These are phyloP conservation scores for Penicillium sp. DNA, from an alignment of 2,329 filamentous ascomycete species.

Conservation along the genomic window DNA sequence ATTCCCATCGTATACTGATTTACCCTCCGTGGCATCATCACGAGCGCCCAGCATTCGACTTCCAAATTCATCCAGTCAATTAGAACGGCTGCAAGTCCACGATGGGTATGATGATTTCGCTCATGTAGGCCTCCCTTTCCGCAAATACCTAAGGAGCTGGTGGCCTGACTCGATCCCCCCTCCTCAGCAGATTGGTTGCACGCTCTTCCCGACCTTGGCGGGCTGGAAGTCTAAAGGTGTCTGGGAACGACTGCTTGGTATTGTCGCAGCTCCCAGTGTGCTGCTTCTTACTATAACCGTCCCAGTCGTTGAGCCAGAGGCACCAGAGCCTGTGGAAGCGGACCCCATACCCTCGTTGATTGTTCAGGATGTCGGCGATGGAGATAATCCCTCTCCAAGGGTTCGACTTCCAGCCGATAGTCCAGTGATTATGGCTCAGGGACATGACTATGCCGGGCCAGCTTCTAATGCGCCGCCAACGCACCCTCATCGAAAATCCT, in stretches of 20 bases:
- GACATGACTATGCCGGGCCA: conserved; percentile 4
- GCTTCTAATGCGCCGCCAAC: conserved; percentile 5
- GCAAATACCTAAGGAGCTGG: conserved; percentile 51
- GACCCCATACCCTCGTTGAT: conserved; percentile 30
- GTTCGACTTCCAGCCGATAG: conserved; percentile 33
- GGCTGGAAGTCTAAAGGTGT: conserved; percentile 72
- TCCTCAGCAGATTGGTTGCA: conserved; percentile 60
- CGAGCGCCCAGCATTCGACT: conserved; percentile 50
- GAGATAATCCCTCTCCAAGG: conserved; percentile 17
- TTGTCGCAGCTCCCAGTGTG: conserved; percentile 80
- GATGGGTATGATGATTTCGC: conserved; percentile 26
- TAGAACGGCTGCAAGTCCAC: conserved; percentile 23
- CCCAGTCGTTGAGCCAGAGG: conserved; percentile 72
- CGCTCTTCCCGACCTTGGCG: conserved; percentile 77
- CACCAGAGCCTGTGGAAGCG: conserved; percentile 40
- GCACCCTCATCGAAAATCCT: conserved; percentile 14
- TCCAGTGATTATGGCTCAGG: conserved; percentile 24
- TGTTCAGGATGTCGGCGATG: conserved; percentile 18
- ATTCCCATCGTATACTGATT: conserved; percentile 62
- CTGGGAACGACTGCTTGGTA: conserved; percentile 73
- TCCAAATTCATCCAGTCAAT: conserved; percentile 35
- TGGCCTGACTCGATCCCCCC: conserved; percentile 72
- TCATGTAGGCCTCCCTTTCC: conserved; percentile 33
- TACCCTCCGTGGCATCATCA: conserved; percentile 40
- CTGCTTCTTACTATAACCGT: conserved; percentile 82